Percentiles rank a stretch among this genome's conserved stretches.
Evolutionary conservation across 2,329 filamentous ascomycete species (phyloP).

Genomic region (Penicillium sp.): DNA sequence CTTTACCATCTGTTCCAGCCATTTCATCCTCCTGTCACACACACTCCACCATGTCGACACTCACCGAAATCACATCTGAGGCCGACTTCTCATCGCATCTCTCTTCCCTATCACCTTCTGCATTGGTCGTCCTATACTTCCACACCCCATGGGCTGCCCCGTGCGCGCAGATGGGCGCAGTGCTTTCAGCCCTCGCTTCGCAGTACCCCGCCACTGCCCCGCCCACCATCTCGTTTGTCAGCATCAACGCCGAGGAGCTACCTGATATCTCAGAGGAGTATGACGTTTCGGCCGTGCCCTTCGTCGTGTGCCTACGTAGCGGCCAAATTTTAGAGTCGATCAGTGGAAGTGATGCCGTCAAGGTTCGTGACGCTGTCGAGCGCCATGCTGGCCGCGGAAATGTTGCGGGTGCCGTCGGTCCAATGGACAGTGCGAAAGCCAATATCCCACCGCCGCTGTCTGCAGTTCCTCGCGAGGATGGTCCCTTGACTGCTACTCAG

Average conservation of each 20-base stretch:
- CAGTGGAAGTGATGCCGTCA: conserved; percentile 78
- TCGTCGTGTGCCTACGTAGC: conserved; percentile 71
- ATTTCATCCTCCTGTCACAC: neutral
- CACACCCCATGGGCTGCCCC: conserved; percentile 94
- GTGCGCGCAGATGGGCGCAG: conserved; percentile 84
- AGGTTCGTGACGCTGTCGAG: conserved; percentile 78
- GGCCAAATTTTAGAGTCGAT: conserved; percentile 72
- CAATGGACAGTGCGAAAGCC: conserved; percentile 24
- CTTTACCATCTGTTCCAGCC: neutral
- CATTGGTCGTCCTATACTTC: conserved; percentile 82
- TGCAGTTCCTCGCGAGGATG: conserved; percentile 33
- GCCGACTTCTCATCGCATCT: conserved; percentile 63
- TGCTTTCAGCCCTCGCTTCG: conserved; percentile 74
- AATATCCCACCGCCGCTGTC: conserved; percentile 35
- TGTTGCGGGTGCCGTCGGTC: conserved; percentile 19
- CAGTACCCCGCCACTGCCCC: conserved; percentile 67
- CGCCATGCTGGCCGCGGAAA: conserved; percentile 54
- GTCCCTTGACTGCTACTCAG: conserved; percentile 26
- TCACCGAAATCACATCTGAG: conserved; percentile 68
- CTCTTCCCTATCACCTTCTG: conserved; percentile 56
- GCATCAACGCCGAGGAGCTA: conserved; percentile 88
- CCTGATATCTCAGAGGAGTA: conserved; percentile 85
- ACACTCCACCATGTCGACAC: conserved; percentile 57
- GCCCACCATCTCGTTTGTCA: conserved; percentile 67
- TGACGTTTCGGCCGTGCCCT: conserved; percentile 89